Conservation (phyloP, 768 basidiomycete genomes). For the Lactarius quietus region DNA sequence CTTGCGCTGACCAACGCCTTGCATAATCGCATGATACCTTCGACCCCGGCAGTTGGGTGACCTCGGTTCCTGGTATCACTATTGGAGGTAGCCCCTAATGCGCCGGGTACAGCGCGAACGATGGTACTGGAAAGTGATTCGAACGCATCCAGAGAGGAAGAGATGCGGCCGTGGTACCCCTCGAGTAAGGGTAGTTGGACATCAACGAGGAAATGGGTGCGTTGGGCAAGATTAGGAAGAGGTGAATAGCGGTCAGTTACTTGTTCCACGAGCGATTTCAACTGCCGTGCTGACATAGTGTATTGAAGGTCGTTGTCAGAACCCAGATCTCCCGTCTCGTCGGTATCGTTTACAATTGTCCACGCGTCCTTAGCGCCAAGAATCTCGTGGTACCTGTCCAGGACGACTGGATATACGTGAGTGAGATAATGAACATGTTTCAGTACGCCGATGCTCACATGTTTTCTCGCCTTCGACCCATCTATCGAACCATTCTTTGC, state of each 20-base stretch:
- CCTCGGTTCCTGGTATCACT: slow-evolving; percentile 40
- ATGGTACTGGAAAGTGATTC: slow-evolving; percentile 87
- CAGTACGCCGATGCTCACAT: slow-evolving; percentile 51
- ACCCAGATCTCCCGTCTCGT: slow-evolving; percentile 32
- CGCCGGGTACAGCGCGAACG: slow-evolving; percentile 92
- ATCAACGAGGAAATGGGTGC: slow-evolving; percentile 75
- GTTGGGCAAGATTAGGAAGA: slow-evolving; percentile 72
- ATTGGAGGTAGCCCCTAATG: slow-evolving; percentile 52
- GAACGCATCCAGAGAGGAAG: slow-evolving; percentile 87
- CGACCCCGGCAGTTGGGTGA: slow-evolving; percentile 76
- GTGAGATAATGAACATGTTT: background rate
- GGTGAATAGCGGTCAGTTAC: slow-evolving; percentile 94
- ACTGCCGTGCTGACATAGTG: slow-evolving; percentile 78
- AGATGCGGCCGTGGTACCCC: slow-evolving; percentile 71
- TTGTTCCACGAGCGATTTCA: slow-evolving; percentile 86
- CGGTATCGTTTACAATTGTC: slow-evolving; percentile 69
- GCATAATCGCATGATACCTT: slow-evolving; percentile 77
- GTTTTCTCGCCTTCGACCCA: slow-evolving; percentile 89
- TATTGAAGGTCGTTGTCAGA: slow-evolving; percentile 49
- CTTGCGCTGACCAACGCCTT: slow-evolving; percentile 82
- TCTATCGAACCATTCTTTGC: slow-evolving; percentile 82
- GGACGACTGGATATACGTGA: slow-evolving; percentile 58
- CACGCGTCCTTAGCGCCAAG: slow-evolving; percentile 82
- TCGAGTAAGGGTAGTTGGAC: slow-evolving; percentile 85
- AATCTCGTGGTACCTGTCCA: slow-evolving; percentile 82